Conservation (phyloP, 306 rosid genomes). For the Parietaria judaica region DNA sequence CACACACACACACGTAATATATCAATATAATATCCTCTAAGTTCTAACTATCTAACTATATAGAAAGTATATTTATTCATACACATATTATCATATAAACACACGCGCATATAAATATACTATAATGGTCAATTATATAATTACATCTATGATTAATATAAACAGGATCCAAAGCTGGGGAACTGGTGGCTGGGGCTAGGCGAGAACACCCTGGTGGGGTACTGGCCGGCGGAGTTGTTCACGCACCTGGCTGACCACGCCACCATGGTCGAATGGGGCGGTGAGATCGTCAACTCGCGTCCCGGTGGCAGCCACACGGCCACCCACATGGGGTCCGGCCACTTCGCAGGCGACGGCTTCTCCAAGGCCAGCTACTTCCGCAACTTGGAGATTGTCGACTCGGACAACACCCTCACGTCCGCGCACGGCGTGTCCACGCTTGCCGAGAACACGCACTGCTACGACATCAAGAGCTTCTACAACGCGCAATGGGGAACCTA, state of each 20-base stretch:
- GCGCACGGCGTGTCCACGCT: conserved; percentile 49
- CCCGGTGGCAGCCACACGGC: conserved; percentile 65
- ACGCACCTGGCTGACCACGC: conserved; percentile 76
- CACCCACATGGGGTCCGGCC: conserved; percentile 93
- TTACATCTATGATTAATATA: not conserved
- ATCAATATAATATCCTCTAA: no score
- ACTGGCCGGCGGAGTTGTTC: conserved; percentile 89
- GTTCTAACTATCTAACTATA: no score
- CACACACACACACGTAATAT: no score
- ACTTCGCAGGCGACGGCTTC: conserved; percentile 68
- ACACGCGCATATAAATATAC: no score
- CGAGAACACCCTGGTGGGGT: conserved; percentile 62
- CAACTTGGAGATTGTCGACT: conserved; percentile 79
- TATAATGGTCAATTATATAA: no score
- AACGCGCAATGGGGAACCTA: conserved; percentile 75
- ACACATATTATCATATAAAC: no score
- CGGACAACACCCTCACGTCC: conserved; percentile 62
- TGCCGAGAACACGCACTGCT: conserved; percentile 77
- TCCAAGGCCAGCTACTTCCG: conserved; percentile 89
- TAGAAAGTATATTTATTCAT: no score
- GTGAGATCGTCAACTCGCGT: conserved; percentile 78
- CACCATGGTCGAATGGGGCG: conserved; percentile 98
- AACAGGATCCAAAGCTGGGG: conserved; percentile 76
- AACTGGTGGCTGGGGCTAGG: conserved; percentile 99
- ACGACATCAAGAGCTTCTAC: conserved; percentile 57